Evolutionary conservation across 352 stramenopile species (phyloP), one percentile per base, ranked within the genome.

Genomic region (Blastocystis sp.): DNA sequence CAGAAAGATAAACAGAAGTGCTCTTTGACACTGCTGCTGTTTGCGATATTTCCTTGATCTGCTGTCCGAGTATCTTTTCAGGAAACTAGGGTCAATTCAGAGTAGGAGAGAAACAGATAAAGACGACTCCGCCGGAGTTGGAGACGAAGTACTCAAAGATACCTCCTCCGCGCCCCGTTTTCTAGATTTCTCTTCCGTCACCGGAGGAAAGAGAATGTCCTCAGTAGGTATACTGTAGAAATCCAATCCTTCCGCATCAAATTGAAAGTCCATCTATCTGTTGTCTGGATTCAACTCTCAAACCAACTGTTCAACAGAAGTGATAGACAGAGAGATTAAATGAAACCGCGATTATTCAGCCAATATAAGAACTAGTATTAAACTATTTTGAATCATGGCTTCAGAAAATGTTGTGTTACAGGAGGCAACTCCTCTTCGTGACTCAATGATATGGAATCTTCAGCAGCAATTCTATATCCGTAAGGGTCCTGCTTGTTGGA

Each of bases 331-430:
- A 34, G 73, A 92, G 91, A 68, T 37, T 20, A 68, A 26, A 16
- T 1, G n/a, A 59, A 68, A 68, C 26, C 59, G 59, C 59, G 59
- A 26, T 68, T 68, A 30, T 68, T 26, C 59, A 24, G 53, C 18
- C 53, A 16, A 68, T 26, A 39, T 18, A 37, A 37, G 9, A 26
- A 37, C 59, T 0, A 39, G 50, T n/a, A 59, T 59, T n/a, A 59
- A 93, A 93, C 26, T 91, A 92, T 64, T 94, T 92, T 73, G 93
- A 95, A 76, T 90, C 94, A 37, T 96, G 94, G 93, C 94, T 93
- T 66, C 93, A 95, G 68, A 96, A 95, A 93, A 95, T 93, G 92
- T 95, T 93, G 7, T 95, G 95, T 87, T 96, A 95, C 91, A 93
- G 95, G 79, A 93, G 92, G 55, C 93, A 95, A 87, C 93, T 93